Conservation (phyloP, 1,139 yeast genomes). For the Hyphopichia burtonii region DNA sequence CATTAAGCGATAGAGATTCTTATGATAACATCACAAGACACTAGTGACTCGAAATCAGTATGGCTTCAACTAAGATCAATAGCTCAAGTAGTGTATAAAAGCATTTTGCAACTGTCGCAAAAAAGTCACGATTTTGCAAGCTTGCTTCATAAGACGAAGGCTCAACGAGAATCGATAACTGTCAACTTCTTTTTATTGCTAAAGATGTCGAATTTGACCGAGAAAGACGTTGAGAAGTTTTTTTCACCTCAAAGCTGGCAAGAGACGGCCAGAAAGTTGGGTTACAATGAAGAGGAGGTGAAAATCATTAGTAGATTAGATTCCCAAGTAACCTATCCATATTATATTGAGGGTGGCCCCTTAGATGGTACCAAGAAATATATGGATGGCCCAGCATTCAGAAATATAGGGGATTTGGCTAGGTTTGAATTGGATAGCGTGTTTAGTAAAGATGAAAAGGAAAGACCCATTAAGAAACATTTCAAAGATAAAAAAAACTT, state of each 20-base stretch:
- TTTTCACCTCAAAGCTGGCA: neutral
- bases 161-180: too few relatives aligned
- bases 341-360: conserved; percentile 1
- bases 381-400: neutral
- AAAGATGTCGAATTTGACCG: neutral
- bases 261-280: neutral
- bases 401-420: conserved; percentile 2
- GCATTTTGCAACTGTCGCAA: neutral
- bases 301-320: neutral
- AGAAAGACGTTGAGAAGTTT: neutral
- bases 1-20: too few relatives aligned
- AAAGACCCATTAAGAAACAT: neutral
- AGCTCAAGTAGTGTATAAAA: neutral
- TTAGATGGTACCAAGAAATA: conserved; percentile 2
- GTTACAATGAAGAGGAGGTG: neutral
- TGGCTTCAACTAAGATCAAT: too few relatives aligned
- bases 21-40: too few relatives aligned
- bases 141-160: neutral
- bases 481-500: neutral
- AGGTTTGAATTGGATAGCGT: conserved; percentile 2
- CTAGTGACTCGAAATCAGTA: too few relatives aligned
- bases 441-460: neutral
- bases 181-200: too few relatives aligned
- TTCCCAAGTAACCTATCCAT: conserved; percentile 1
- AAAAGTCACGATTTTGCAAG: conserved; percentile 18